Evolutionary conservation across 2,329 filamentous ascomycete genomes (phyloP).

Genomic region (Pseudogymnoascus sp.): DNA sequence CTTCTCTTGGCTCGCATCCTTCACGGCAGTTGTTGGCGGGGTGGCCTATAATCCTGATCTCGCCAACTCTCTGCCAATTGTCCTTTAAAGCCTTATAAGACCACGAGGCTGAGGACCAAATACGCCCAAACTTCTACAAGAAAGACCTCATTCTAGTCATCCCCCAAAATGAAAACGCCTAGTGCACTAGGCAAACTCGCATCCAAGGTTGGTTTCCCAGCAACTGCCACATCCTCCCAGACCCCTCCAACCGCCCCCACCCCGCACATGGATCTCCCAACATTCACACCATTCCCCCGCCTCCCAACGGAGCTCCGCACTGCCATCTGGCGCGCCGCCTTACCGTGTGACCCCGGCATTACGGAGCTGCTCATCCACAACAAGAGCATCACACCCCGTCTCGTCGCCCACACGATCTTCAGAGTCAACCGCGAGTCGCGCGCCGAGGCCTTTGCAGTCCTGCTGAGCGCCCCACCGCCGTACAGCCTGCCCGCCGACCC

Average conservation of each 20-base stretch:
- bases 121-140: background rate
- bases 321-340: slow-evolving; percentile 17
- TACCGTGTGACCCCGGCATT: slow-evolving; percentile 11
- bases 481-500: background rate
- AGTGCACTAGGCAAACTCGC: background rate
- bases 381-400: background rate
- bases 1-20: background rate
- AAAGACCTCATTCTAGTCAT: background rate
- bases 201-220: background rate
- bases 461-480: background rate
- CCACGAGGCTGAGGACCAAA: background rate
- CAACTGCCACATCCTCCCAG: background rate
- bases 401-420: background rate
- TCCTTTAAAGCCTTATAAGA: too few relatives aligned
- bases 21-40: background rate
- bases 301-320: slow-evolving; percentile 18
- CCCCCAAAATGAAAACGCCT: background rate
- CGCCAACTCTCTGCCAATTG: background rate
- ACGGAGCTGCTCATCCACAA: background rate
- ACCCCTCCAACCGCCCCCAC: background rate
- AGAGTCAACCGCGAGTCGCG: background rate
- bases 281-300: slow-evolving; percentile 15
- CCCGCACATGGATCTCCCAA: background rate
- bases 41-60: background rate
- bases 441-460: background rate